These are phyloP conservation scores for Saturnispora silvae DNA, from an alignment of 805 yeast species.

Conservation along the genomic window DNA sequence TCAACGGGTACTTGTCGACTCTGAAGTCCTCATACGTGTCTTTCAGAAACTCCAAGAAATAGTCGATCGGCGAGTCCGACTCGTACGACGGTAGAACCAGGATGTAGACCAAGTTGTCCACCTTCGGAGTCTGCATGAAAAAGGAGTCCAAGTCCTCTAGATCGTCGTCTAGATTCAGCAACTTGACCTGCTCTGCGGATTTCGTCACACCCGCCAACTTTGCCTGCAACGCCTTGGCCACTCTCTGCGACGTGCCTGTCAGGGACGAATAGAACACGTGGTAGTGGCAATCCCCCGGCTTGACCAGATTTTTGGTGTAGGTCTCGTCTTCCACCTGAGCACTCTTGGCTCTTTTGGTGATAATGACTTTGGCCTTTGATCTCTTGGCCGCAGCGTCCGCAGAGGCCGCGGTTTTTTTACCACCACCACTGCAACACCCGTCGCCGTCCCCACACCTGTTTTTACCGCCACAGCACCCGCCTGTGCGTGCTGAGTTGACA, in stretches of 20 bases:
- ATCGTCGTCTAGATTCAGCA: constrained; percentile 68
- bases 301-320: constrained; percentile 10
- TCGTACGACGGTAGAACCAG: constrained; percentile 84
- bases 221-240: constrained; percentile 44
- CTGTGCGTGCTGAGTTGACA: no score
- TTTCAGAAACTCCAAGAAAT: constrained; percentile 64
- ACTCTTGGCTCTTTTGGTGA: constrained; percentile 1
- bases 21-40: constrained; percentile 82
- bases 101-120: constrained; percentile 39
- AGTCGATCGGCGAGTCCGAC: constrained; percentile 86
- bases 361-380: background rate
- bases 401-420: no score
- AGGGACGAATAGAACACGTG: constrained; percentile 73
- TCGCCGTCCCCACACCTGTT: no score
- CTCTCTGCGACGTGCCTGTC: constrained; percentile 61
- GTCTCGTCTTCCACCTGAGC: constrained; percentile 1
- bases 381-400: background rate
- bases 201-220: constrained; percentile 23
- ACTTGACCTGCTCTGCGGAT: constrained; percentile 33
- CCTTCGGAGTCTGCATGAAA: constrained; percentile 54
- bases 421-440: no score
- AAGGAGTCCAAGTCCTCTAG: constrained; percentile 76
- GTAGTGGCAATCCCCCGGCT: constrained; percentile 43
- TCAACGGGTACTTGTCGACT: constrained; percentile 71
- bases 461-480: no score